Evolutionary conservation across 2,329 filamentous ascomycete species (phyloP).

Genomic region (Phaeophleospora eucalypticola): DNA sequence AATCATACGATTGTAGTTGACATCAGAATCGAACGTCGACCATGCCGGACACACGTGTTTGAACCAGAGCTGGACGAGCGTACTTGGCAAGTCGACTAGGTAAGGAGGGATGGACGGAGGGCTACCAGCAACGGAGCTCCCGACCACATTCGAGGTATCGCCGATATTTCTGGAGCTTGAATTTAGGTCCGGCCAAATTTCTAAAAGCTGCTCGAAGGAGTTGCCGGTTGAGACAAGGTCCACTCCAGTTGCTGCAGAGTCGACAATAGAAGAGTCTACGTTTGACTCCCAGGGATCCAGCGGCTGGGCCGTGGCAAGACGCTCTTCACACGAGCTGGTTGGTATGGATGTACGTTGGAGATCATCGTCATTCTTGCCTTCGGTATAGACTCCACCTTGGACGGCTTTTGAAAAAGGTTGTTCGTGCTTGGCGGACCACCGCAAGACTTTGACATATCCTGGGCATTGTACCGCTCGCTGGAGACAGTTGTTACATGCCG

Average conservation of each 20-base stretch:
- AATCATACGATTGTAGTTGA: slow-evolving; percentile 15
- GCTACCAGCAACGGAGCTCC: too few relatives aligned
- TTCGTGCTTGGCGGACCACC: slow-evolving; percentile 3
- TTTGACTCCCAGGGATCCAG: background rate
- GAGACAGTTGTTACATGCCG: background rate
- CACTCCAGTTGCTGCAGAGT: background rate
- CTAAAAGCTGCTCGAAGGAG: background rate
- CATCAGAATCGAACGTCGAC: slow-evolving; percentile 17
- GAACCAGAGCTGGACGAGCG: slow-evolving; percentile 18
- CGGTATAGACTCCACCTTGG: background rate
- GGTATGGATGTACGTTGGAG: background rate
- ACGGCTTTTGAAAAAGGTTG: background rate
- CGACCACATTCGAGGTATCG: too few relatives aligned
- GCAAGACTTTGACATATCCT: slow-evolving; percentile 2
- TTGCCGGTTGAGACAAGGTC: background rate
- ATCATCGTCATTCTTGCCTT: background rate
- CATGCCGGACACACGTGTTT: slow-evolving; percentile 18
- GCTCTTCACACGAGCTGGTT: background rate
- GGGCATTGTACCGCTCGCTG: background rate
- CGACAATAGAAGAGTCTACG: background rate
- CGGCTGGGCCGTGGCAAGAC: background rate
- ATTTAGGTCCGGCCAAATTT: background rate
- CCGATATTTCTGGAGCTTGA: too few relatives aligned
- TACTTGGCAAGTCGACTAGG: slow-evolving; percentile 11
- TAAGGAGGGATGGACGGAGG: too few relatives aligned